Evolutionary conservation across 768 basidiomycete genomes (phyloP), one percentile per base, ranked within the genome.

Genomic region (Cantharellus anzutake): DNA sequence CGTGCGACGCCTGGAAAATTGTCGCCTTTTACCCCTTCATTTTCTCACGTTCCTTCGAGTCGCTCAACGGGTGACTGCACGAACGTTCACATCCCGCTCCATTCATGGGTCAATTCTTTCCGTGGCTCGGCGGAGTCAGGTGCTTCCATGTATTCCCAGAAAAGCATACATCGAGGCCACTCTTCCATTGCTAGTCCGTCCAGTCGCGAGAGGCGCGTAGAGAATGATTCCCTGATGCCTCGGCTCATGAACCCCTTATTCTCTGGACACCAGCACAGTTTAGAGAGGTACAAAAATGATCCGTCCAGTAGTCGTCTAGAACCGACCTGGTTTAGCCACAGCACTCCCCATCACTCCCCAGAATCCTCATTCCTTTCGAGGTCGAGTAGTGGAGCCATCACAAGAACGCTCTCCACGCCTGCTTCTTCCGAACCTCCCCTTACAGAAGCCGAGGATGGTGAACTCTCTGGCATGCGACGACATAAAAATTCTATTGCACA

Each of bases 1-100:
- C 90, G 93, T 66, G 86, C 86, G 0, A 38, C 11, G 11, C 38
- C 56, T 39, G 7, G 39, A 5, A 41, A 38, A 7, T n/a, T 35
- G 16, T n/a, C 11, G 11, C 44, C 44, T 29, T 48, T 48, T 48
- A 55, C 52, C 7, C 52, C 52, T 37, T 48, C 44, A 29, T 29
- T 48, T 11, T 11, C 29, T 29, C 44, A 48, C 11, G 14, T 55
- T 11, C 52, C 52, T 7, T 55, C 14, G 14, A 55, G 38, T 37
- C 35, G 11, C 14, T 37, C 40, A 34, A 34, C 58, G 20, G 52
- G 52, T 7, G 44, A 48, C 29, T 29, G 20, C 20, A 29, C 20
- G 20, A 11, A 48, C 44, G 11, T 48, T 39, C 34, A 42, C 37
- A 35, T 52, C 48, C n/a, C 48, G 37, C 1, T 56, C 41, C 20